Conservation (phyloP, 768 basidiomycete species). For the Pleurotus ostreatus region DNA sequence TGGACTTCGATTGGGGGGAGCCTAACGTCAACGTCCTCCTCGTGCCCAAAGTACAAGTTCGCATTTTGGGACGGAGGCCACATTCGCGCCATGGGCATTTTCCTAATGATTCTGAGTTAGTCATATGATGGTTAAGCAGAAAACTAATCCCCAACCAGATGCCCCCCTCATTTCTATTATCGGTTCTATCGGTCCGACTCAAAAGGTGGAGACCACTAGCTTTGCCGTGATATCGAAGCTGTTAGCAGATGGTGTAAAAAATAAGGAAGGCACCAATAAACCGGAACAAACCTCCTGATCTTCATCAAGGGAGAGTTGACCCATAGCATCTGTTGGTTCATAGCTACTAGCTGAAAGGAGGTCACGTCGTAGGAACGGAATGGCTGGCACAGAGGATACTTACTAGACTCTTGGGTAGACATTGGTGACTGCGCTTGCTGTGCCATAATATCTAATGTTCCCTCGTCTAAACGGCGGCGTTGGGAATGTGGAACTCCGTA, state of each 20-base stretch:
- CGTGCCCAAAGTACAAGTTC: constrained; percentile 31
- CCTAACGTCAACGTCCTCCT: constrained; percentile 38
- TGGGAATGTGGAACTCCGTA: constrained; percentile 6
- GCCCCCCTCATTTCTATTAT: constrained; percentile 65
- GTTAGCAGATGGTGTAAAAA: constrained; percentile 8
- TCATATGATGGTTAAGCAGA: constrained; percentile 10
- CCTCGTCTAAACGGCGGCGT: constrained; percentile 3
- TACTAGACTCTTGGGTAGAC: neutral
- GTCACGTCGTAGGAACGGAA: too few relatives aligned
- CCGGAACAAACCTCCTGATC: constrained; percentile 56
- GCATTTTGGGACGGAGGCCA: constrained; percentile 60
- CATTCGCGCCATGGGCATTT: constrained; percentile 68
- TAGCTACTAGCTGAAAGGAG: constrained; percentile 14
- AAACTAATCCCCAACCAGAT: constrained; percentile 44
- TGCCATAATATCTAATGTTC: neutral
- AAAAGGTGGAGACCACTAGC: constrained; percentile 74
- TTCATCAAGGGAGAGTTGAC: constrained; percentile 72
- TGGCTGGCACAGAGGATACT: neutral
- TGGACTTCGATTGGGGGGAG: constrained; percentile 64
- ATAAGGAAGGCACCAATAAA: neutral
- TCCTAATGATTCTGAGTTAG: constrained; percentile 33
- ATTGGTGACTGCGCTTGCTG: neutral
- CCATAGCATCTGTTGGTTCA: constrained; percentile 54
- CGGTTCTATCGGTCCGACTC: constrained; percentile 59
- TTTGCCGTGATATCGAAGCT: constrained; percentile 85